A percentile compares a stretch with the other conserved stretches of the same genome.
These are phyloP conservation scores for Olyra latifolia DNA, from an alignment of 176 grass and related monocot species.

Conservation along the genomic window DNA sequence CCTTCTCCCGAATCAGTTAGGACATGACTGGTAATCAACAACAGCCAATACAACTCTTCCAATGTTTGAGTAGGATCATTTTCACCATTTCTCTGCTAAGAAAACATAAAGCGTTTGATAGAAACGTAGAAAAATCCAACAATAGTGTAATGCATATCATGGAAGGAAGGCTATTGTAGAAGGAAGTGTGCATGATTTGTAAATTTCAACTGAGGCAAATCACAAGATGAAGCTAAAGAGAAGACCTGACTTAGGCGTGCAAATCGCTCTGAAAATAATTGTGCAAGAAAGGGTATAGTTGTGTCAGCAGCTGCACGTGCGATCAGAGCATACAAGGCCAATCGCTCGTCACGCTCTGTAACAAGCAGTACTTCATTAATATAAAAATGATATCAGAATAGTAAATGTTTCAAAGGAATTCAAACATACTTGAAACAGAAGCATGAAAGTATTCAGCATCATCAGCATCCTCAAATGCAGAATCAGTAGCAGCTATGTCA, in stretches of 20 bases:
- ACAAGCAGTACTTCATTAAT: conserved; percentile 36
- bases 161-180: conserved; percentile 6
- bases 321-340: conserved; percentile 91
- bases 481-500: conserved; percentile 88
- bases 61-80: conserved; percentile 81
- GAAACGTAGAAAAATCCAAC: conserved; percentile 9
- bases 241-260: conserved; percentile 70
- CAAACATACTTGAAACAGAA: conserved; percentile 92
- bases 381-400: conserved; percentile 24
- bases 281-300: conserved; percentile 77
- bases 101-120: conserved; percentile 22
- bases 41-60: conserved; percentile 95
- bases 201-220: conserved; percentile 12
- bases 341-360: conserved; percentile 89
- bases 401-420: conserved; percentile 20
- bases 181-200: not conserved
- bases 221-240: conserved; percentile 15
- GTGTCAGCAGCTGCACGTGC: conserved; percentile 76
- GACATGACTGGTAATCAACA: conserved; percentile 92
- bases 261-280: conserved; percentile 78
- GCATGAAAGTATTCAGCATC: conserved; percentile 94
- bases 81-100: conserved; percentile 59
- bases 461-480: conserved; percentile 86
- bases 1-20: conserved; percentile 98
- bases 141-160: conserved; percentile 6